phyloP scores from a whole-genome alignment of 306 rosid species.

The Fragaria vesca region DNA sequence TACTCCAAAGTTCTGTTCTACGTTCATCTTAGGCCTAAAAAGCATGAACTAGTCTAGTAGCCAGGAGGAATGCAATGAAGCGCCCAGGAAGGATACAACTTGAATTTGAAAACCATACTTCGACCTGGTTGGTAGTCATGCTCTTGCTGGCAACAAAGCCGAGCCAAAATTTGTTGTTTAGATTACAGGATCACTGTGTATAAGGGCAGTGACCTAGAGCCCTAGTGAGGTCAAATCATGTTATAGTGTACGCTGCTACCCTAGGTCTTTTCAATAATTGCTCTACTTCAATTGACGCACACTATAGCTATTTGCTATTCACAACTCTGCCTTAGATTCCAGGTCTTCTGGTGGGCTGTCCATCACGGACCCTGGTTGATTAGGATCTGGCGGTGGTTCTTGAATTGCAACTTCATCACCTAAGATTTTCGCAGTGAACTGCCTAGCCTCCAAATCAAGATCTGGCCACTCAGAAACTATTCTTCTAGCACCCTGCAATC shows the following conservation, averaged over 20 bases:
- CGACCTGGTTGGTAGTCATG: background rate
- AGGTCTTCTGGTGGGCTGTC: conserved; percentile 37
- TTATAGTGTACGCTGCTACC: background rate
- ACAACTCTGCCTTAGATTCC: conserved; percentile 86
- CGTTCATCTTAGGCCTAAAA: background rate
- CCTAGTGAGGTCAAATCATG: conserved; percentile 1
- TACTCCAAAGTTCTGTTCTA: background rate
- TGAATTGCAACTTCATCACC: conserved; percentile 53
- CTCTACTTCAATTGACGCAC: background rate
- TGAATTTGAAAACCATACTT: background rate
- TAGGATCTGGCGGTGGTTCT: conserved; percentile 43
- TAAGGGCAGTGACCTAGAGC: background rate
- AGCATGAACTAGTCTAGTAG: background rate
- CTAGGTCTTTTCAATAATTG: background rate
- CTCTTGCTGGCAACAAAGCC: conserved; percentile 4
- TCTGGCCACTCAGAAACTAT: conserved; percentile 93
- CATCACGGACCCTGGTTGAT: conserved; percentile 29
- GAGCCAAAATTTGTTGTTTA: background rate
- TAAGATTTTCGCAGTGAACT: conserved; percentile 68
- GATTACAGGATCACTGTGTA: background rate
- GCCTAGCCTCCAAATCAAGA: conserved; percentile 85
- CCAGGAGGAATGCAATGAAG: background rate
- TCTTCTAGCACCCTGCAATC: conserved; percentile 84
- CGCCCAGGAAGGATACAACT: background rate
- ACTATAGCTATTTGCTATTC: conserved; percentile 18